Evolutionary conservation across 345 rosid genomes (phyloP).

Genomic region (Syzygium grande): DNA sequence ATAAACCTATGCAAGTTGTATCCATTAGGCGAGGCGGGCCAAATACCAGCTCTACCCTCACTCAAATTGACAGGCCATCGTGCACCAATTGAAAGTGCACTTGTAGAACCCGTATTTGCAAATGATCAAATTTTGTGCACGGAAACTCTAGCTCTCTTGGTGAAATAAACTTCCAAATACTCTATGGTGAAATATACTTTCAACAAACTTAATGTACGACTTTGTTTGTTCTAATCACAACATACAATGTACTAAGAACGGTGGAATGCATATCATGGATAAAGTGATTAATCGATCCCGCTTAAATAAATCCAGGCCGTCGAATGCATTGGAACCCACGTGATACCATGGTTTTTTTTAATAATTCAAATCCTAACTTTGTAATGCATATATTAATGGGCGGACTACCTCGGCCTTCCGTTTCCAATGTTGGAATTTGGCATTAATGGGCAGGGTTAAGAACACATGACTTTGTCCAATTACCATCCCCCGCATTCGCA

Average conservation of each 20-base stretch:
- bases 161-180: too few relatives aligned
- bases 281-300: background rate
- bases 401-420: background rate
- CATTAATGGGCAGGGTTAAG: background rate
- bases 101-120: too few relatives aligned
- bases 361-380: background rate
- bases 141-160: too few relatives aligned
- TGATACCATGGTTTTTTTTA: background rate
- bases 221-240: background rate
- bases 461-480: slow-evolving; percentile 13
- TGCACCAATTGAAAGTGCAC: too few relatives aligned
- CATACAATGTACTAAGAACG: background rate
- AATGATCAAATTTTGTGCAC: too few relatives aligned
- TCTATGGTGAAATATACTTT: background rate
- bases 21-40: too few relatives aligned
- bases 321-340: background rate
- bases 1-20: too few relatives aligned
- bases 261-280: background rate
- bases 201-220: background rate
- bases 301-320: background rate
- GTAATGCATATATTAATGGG: background rate
- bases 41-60: too few relatives aligned
- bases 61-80: too few relatives aligned
- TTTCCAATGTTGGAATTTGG: too few relatives aligned
- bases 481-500: background rate